Percentiles rank a stretch among this genome's conserved stretches.
phyloP scores from a whole-genome alignment of 495 filamentous ascomycete genomes.

The Xylaria grammica region DNA sequence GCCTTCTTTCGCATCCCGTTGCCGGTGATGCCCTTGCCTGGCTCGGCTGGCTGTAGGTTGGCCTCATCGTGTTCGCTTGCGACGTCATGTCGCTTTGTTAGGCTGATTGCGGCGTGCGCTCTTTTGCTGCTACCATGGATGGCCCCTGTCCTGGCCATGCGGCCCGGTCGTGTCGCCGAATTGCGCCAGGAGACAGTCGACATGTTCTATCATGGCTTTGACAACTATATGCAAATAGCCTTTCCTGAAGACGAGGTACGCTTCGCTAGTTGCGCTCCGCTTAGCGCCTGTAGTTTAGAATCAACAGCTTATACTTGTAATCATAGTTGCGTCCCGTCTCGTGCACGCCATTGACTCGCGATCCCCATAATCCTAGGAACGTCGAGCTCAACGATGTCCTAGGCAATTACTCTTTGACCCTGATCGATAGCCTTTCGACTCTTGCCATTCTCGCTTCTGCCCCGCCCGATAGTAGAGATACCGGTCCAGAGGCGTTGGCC shows the following conservation, averaged over 20 bases:
- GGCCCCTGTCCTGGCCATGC: constrained; percentile 54
- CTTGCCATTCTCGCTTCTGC: constrained; percentile 87
- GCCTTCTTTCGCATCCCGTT: constrained; percentile 35
- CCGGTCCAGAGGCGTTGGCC: constrained; percentile 63
- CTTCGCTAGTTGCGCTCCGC: background rate
- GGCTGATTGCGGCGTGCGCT: constrained; percentile 25
- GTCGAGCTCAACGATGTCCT: constrained; percentile 94
- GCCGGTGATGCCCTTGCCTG: constrained; percentile 54
- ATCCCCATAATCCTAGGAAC: constrained; percentile 76
- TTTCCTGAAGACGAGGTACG: constrained; percentile 93
- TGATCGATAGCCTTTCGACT: constrained; percentile 93
- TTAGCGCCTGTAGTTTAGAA: constrained; percentile 10
- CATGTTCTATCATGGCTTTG: constrained; percentile 97
- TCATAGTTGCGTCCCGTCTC: constrained; percentile 78
- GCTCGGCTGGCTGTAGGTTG: constrained; percentile 40
- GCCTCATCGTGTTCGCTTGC: constrained; percentile 29
- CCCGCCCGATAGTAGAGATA: constrained; percentile 51
- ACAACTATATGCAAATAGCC: constrained; percentile 91
- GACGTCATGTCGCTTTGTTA: constrained; percentile 25
- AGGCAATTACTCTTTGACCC: constrained; percentile 93
- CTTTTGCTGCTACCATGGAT: constrained; percentile 39
- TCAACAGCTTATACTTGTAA: constrained; percentile 19
- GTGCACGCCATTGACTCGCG: constrained; percentile 81
- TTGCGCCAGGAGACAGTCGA: constrained; percentile 76
- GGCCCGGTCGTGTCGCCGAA: constrained; percentile 51